Evolutionary conservation across 441 rosid species (phyloP).

Genomic region (Corymbia citriodora): DNA sequence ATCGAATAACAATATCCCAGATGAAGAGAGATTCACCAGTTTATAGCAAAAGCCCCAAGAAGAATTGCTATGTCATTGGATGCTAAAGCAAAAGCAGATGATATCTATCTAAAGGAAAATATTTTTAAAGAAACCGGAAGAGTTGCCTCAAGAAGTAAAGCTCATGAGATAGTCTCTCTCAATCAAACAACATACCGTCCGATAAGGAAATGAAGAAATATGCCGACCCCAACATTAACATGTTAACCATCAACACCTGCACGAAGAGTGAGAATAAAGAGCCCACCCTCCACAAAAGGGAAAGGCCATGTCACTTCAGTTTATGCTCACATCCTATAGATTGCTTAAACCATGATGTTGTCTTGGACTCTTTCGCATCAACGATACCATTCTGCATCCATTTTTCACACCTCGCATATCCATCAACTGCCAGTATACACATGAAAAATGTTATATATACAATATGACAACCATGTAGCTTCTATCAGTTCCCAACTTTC

Average conservation of each 20-base stretch:
- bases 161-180: not conserved
- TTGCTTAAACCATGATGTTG: constrained; percentile 90
- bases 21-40: not conserved
- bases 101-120: not conserved
- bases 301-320: constrained; percentile 96
- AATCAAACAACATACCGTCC: constrained; percentile 56
- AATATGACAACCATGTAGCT: not conserved
- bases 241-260: constrained; percentile 97
- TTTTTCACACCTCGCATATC: constrained; percentile 74
- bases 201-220: constrained; percentile 87
- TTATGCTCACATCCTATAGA: constrained; percentile 95
- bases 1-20: not conserved
- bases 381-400: constrained; percentile 76
- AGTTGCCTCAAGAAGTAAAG: not conserved
- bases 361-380: constrained; percentile 80
- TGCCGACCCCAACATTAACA: constrained; percentile 87
- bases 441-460: not conserved
- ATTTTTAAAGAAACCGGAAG: not conserved
- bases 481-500: not conserved
- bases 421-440: constrained; percentile 64
- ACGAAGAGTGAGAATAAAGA: constrained; percentile 75
- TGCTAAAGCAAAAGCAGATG: not conserved
- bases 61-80: not conserved
- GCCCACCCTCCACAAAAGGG: constrained; percentile 80
- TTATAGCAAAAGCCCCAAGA: not conserved